A percentile compares a stretch with the other conserved stretches of the same genome.
These are phyloP conservation scores for Nicotiana tabacum DNA, from an alignment of 257 asterid genomes.

Conservation along the genomic window DNA sequence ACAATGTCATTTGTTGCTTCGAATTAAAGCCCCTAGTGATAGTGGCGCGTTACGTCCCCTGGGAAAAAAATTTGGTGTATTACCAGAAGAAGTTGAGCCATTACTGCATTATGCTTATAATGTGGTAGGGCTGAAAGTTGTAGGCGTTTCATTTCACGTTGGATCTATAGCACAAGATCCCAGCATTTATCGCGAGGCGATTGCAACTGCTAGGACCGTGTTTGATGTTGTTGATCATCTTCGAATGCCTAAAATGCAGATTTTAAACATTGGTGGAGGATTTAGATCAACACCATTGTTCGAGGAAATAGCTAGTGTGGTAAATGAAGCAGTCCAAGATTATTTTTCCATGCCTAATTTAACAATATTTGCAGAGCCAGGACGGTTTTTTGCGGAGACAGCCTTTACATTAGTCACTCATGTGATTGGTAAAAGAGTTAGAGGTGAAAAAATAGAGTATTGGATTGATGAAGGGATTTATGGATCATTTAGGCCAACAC, in stretches of 20 bases:
- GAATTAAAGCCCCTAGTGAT: constrained; percentile 7
- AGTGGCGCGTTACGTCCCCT: not conserved
- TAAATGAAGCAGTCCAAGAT: not conserved
- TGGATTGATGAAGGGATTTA: constrained; percentile 15
- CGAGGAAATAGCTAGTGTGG: not conserved
- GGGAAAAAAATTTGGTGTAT: not conserved
- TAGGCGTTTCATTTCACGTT: constrained; percentile 12
- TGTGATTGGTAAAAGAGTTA: constrained; percentile 6
- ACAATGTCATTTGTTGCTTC: not conserved
- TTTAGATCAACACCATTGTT: constrained; percentile 1
- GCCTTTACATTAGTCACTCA: not conserved
- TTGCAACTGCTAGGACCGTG: constrained; percentile 2
- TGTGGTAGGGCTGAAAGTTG: not conserved
- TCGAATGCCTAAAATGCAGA: not conserved
- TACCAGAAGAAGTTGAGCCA: not conserved
- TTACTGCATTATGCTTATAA: not conserved
- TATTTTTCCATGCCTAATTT: not conserved
- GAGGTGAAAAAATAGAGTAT: constrained; percentile 5
- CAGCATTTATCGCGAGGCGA: constrained; percentile 1
- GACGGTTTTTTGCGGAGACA: constrained; percentile 4
- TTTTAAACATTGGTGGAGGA: not conserved
- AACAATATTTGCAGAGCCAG: constrained; percentile 3
- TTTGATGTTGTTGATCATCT: not conserved
- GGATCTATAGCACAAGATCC: constrained; percentile 2
- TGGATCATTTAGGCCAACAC: constrained; percentile 13